A percentile compares a stretch with the other conserved stretches of the same genome.
These are phyloP conservation scores for Starmerella potacharoeniae DNA, from an alignment of 805 yeast species.

Conservation along the genomic window DNA sequence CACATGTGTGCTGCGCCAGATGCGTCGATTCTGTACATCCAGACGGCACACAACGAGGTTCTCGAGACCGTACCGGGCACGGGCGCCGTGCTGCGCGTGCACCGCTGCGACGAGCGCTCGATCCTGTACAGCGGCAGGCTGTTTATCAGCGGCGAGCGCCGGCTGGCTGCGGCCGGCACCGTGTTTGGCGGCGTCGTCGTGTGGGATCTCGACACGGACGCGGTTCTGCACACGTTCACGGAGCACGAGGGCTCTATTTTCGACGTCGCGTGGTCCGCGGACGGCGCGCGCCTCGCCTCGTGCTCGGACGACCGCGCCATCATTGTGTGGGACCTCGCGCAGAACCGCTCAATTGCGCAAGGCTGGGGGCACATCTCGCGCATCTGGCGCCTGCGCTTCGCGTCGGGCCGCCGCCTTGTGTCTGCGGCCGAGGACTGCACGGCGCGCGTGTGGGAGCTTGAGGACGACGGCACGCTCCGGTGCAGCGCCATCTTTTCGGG, in stretches of 20 bases:
- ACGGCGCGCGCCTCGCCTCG: constrained; percentile 49
- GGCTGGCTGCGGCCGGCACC: constrained; percentile 76
- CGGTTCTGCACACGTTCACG: constrained; percentile 43
- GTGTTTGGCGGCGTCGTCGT: constrained; percentile 78
- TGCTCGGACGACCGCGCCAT: constrained; percentile 94
- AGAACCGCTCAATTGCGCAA: constrained; percentile 51
- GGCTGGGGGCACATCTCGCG: constrained; percentile 98
- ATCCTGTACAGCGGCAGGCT: constrained; percentile 81
- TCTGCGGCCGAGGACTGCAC: constrained; percentile 85
- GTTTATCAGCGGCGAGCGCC: constrained; percentile 33
- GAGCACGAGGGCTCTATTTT: constrained; percentile 91
- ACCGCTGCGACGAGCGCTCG: constrained; percentile 56
- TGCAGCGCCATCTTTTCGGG: constrained; percentile 46
- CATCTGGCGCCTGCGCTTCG: constrained; percentile 72
- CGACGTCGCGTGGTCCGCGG: constrained; percentile 51
- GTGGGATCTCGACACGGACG: constrained; percentile 42
- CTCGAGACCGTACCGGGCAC: constrained; percentile 28
- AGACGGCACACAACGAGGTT: constrained; percentile 73
- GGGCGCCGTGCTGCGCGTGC: constrained; percentile 24
- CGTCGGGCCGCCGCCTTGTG: constrained; percentile 34
- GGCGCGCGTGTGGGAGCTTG: constrained; percentile 57
- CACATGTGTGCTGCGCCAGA: constrained; percentile 38
- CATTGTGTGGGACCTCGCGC: constrained; percentile 52
- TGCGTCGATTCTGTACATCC: constrained; percentile 34
- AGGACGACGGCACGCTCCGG: constrained; percentile 25